phyloP scores from a whole-genome alignment of 1,284 basidiomycete species.

The Ustilago xerochloae region DNA sequence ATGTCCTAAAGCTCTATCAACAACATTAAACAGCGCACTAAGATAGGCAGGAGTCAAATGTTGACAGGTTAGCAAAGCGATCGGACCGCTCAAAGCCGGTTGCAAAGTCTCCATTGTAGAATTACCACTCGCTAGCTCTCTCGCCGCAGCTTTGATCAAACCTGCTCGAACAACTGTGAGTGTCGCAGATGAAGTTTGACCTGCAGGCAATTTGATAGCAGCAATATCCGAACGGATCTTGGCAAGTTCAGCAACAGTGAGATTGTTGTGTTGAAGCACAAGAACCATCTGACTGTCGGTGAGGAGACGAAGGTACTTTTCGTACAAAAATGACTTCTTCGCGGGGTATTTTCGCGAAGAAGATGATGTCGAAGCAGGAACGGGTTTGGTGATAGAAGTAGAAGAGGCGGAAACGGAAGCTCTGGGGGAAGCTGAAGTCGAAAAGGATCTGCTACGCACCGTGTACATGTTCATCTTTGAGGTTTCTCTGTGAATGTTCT shows the following conservation, averaged over 20 bases:
- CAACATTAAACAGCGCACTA: slow-evolving; percentile 51
- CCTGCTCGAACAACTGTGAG: slow-evolving; percentile 54
- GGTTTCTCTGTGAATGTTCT: slow-evolving; percentile 55
- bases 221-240: slow-evolving; percentile 54
- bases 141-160: slow-evolving; percentile 41
- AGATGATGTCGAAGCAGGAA: not conserved
- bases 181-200: slow-evolving; percentile 25
- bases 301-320: slow-evolving; percentile 57
- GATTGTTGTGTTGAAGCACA: slow-evolving; percentile 61
- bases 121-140: slow-evolving; percentile 20
- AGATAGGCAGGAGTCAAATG: slow-evolving; percentile 55
- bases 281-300: slow-evolving; percentile 48
- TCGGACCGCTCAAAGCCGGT: slow-evolving; percentile 54
- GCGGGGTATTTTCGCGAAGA: slow-evolving; percentile 35
- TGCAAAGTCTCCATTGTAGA: slow-evolving; percentile 26
- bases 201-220: slow-evolving; percentile 44
- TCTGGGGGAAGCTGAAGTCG: slow-evolving; percentile 16
- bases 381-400: slow-evolving; percentile 4
- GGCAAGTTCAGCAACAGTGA: slow-evolving; percentile 53
- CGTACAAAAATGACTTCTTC: slow-evolving; percentile 57
- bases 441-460: slow-evolving; percentile 56
- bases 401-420: slow-evolving; percentile 16
- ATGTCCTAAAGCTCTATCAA: slow-evolving; percentile 55
- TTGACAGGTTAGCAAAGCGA: slow-evolving; percentile 59
- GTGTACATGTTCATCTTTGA: slow-evolving; percentile 65